These are phyloP conservation scores for Salix dunnii DNA, from an alignment of 345 rosid species.

Conservation along the genomic window DNA sequence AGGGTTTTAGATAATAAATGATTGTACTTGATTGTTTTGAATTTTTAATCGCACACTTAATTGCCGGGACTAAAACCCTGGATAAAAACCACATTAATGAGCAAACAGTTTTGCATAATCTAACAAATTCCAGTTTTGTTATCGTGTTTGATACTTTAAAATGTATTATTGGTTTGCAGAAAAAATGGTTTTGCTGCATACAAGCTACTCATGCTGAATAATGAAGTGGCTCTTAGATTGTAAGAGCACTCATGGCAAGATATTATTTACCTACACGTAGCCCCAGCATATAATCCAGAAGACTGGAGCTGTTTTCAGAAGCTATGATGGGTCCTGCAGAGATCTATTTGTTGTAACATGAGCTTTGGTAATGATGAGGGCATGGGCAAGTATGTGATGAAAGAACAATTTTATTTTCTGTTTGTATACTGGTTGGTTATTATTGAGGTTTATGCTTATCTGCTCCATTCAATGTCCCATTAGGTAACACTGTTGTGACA, in stretches of 20 bases:
- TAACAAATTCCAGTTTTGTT: not conserved
- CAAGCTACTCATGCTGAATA: slow-evolving; percentile 31
- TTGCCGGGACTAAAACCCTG: not conserved
- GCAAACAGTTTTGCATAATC: not conserved
- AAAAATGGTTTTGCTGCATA: slow-evolving; percentile 51
- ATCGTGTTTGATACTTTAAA: slow-evolving; percentile 2
- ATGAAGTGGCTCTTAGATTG: slow-evolving; percentile 13
- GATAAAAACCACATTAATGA: not conserved
- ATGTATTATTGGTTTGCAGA: slow-evolving; percentile 28
- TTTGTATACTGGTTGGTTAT: slow-evolving; percentile 12
- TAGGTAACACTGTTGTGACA: not conserved
- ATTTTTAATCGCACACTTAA: not conserved
- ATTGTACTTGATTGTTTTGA: too few relatives aligned
- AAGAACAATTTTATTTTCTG: slow-evolving; percentile 10
- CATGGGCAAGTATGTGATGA: slow-evolving; percentile 12
- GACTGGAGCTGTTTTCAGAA: slow-evolving; percentile 41
- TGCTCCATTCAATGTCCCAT: not conserved
- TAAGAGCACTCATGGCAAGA: slow-evolving; percentile 14
- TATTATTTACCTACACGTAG: slow-evolving; percentile 11
- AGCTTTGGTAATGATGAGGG: slow-evolving; percentile 24
- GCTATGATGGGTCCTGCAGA: slow-evolving; percentile 43
- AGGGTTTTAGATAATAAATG: too few relatives aligned
- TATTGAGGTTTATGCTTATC: slow-evolving; percentile 1
- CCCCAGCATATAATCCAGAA: slow-evolving; percentile 21
- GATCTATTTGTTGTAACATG: slow-evolving; percentile 20